Conservation (phyloP, 2,329 filamentous ascomycete species). For the Exophiala alcalophila region DNA sequence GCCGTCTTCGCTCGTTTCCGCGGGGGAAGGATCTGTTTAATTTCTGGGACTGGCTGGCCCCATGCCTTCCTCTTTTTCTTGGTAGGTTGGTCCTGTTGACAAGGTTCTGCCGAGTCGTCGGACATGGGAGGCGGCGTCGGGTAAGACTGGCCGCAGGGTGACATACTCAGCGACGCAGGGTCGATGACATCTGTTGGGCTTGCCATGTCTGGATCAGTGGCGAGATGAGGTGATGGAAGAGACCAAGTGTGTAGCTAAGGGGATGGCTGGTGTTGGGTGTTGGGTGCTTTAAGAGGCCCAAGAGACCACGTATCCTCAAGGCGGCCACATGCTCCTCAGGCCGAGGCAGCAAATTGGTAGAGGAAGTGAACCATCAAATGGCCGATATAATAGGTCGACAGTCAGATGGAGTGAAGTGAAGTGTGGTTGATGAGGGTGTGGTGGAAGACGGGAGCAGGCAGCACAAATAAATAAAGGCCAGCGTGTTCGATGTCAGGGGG, state of each 20-base stretch:
- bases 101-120: slow-evolving; percentile 18
- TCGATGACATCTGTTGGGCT: slow-evolving; percentile 19
- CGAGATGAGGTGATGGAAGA: slow-evolving; percentile 7
- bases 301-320: slow-evolving; percentile 30
- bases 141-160: slow-evolving; percentile 20
- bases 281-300: slow-evolving; percentile 6
- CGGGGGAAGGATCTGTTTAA: slow-evolving; percentile 55
- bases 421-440: slow-evolving; percentile 7
- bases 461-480: slow-evolving; percentile 27
- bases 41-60: slow-evolving; percentile 97
- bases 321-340: slow-evolving; percentile 24
- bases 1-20: slow-evolving; percentile 96
- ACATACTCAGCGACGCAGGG: slow-evolving; percentile 17
- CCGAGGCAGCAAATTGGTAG: slow-evolving; percentile 13
- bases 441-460: slow-evolving; percentile 19
- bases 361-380: slow-evolving; percentile 17
- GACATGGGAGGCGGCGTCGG: slow-evolving; percentile 26
- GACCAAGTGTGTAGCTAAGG: slow-evolving; percentile 13
- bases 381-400: slow-evolving; percentile 1
- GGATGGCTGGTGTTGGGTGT: slow-evolving; percentile 14
- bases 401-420: slow-evolving; percentile 5
- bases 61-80: slow-evolving; percentile 95
- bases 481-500: slow-evolving; percentile 20
- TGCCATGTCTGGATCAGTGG: slow-evolving; percentile 16
- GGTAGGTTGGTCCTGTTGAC: slow-evolving; percentile 15